phyloP scores from a whole-genome alignment of 768 basidiomycete species.

The Dentipellis fragilis region DNA sequence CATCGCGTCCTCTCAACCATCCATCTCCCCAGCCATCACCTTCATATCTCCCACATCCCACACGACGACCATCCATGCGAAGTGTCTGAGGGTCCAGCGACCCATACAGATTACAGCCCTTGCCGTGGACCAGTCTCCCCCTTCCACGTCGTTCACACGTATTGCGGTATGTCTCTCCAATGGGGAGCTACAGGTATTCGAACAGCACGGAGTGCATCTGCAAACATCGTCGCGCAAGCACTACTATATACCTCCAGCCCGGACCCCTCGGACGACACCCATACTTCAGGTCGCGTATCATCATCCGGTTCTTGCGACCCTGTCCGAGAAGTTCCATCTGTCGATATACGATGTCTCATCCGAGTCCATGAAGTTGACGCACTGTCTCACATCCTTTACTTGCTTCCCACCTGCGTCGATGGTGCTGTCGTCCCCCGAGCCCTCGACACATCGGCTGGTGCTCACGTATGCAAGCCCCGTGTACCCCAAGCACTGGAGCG shows the following conservation, averaged over 20 bases:
- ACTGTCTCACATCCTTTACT: slow-evolving; percentile 67
- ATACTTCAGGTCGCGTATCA: slow-evolving; percentile 65
- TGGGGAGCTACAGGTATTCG: slow-evolving; percentile 57
- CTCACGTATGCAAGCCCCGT: slow-evolving; percentile 69
- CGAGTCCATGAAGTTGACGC: slow-evolving; percentile 40
- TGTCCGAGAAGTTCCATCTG: slow-evolving; percentile 58
- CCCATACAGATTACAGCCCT: slow-evolving; percentile 47
- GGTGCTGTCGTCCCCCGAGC: slow-evolving; percentile 57
- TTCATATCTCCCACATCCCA: slow-evolving; percentile 29
- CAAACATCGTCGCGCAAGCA: slow-evolving; percentile 31
- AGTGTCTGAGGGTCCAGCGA: slow-evolving; percentile 23
- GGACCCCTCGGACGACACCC: slow-evolving; percentile 30
- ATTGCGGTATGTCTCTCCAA: slow-evolving; percentile 56
- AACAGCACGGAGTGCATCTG: slow-evolving; percentile 6
- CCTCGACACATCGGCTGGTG: slow-evolving; percentile 58
- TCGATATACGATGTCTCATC: slow-evolving; percentile 60
- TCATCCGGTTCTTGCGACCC: slow-evolving; percentile 65
- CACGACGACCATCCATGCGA: slow-evolving; percentile 33
- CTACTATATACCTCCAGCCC: slow-evolving; percentile 35
- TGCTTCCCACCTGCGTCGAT: slow-evolving; percentile 73
- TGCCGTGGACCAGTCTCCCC: slow-evolving; percentile 67
- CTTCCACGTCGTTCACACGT: slow-evolving; percentile 29
- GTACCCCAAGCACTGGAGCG: slow-evolving; percentile 74
- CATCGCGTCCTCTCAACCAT: slow-evolving; percentile 21
- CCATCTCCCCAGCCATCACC: slow-evolving; percentile 47